Evolutionary conservation across 2,329 filamentous ascomycete species (phyloP), one percentile per base, ranked within the genome.

Genomic region (Annulohypoxylon truncatum): DNA sequence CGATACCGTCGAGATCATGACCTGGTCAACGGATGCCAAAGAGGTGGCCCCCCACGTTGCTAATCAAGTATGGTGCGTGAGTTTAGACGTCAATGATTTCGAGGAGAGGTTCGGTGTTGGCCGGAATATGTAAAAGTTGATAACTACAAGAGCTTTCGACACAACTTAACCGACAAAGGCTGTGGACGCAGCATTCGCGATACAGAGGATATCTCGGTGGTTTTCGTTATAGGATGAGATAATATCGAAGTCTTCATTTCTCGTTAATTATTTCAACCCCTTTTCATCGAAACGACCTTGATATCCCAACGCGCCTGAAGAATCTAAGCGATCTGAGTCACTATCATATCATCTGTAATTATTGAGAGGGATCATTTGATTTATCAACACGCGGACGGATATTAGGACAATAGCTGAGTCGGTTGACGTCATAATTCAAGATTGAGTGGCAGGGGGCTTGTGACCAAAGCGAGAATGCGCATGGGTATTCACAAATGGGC

Each of bases 401-500:
- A 20, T 5, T 31, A 44, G 20, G 55, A 6, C 22, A 20, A 15
- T 59, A 54, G 31, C 13, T 44, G 38, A 60, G 48, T 29, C 46
- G 29, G 12, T 58, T 66, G 52, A 66, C 62, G 66, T 68, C 62
- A 65, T 62, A 46, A 20, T 48, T 48, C 26, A 20, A 61, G 48
- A 3, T 3, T 42, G 46, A 42, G 33, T 31, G 6, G 3, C 28
- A 38, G 53, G 26, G n/a, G 48, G 24, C 56, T 51, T 24, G 40
- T 62, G 58, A 58, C 57, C 40, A 24, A 64, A 46, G 48, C 1
- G 29, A 53, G 13, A 4, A 58, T 46, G 31, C 18, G 31, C 20
- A 48, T 18, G 35, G 35, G 35, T 2, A 38, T n/a, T 55, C 13
- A 6, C 40, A 15, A 26, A 48, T 22, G 18, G 15, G 38, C 62